Conservation (phyloP, 805 yeast species). For the Yarrowia phangngaensis region DNA sequence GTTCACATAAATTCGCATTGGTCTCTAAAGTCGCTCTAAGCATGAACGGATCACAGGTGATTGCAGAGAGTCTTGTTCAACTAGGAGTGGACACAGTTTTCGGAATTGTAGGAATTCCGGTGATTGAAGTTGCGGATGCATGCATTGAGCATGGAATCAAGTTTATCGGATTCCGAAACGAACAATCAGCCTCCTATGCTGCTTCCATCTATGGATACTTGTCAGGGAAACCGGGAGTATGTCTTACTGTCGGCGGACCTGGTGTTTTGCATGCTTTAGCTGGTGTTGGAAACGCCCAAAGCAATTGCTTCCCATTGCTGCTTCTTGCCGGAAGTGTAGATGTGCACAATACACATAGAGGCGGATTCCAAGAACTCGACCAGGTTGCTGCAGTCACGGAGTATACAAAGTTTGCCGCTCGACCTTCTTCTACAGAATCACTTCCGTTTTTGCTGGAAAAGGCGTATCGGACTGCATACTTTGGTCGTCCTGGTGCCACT, state of each 20-base stretch:
- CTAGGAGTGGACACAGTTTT: constrained; percentile 57
- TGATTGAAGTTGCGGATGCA: constrained; percentile 66
- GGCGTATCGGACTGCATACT: constrained; percentile 46
- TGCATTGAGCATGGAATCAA: constrained; percentile 51
- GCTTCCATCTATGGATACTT: constrained; percentile 68
- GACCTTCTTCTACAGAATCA: constrained; percentile 40
- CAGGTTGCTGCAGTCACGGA: constrained; percentile 51
- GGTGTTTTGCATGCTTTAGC: constrained; percentile 66
- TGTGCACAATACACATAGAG: constrained; percentile 48
- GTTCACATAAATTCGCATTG: background rate
- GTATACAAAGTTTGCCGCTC: constrained; percentile 52
- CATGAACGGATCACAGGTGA: constrained; percentile 45
- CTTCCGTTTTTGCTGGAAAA: constrained; percentile 45
- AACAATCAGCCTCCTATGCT: constrained; percentile 72
- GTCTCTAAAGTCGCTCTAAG: background rate
- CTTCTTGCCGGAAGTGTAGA: constrained; percentile 63
- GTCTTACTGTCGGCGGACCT: constrained; percentile 72
- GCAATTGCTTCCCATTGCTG: constrained; percentile 62
- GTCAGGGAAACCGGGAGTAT: constrained; percentile 61
- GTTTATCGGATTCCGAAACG: constrained; percentile 63
- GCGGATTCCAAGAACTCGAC: constrained; percentile 70
- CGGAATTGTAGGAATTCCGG: constrained; percentile 74
- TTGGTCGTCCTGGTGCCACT: constrained; percentile 58
- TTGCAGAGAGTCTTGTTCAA: constrained; percentile 47
- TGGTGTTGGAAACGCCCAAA: constrained; percentile 58